A percentile compares a stretch with the other conserved stretches of the same genome.
Conservation (phyloP, 1,284 basidiomycete genomes). For the Exobasidium rhododendri region DNA sequence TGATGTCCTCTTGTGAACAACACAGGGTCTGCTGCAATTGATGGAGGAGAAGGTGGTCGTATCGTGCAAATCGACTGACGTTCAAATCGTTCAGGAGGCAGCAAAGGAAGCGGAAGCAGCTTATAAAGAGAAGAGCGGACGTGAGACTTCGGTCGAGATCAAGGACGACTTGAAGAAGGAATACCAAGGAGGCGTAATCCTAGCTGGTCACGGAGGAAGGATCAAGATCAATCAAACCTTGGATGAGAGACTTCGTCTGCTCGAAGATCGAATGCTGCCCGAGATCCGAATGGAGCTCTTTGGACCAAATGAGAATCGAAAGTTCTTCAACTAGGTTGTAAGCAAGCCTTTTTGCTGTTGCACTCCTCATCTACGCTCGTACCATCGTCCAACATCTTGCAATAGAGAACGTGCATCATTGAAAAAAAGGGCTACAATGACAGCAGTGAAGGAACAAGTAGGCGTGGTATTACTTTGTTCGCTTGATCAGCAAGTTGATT, state of each 20-base stretch:
- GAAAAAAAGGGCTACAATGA: not conserved
- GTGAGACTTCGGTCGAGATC: constrained; percentile 65
- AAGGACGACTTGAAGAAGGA: constrained; percentile 70
- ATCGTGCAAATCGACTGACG: constrained; percentile 42
- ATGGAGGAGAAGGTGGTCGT: constrained; percentile 46
- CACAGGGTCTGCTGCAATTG: constrained; percentile 45
- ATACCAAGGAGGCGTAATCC: constrained; percentile 53
- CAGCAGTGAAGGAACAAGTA: not conserved
- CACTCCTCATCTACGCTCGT: too few relatives aligned
- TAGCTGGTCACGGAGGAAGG: constrained; percentile 42
- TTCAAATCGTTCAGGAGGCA: constrained; percentile 59
- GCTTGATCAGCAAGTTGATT: not conserved
- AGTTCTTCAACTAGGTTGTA: constrained; percentile 23
- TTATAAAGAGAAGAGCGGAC: constrained; percentile 75
- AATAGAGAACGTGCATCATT: not conserved
- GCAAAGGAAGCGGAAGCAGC: constrained; percentile 64
- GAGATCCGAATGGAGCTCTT: constrained; percentile 51
- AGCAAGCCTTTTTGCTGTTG: too few relatives aligned
- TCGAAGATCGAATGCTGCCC: constrained; percentile 52
- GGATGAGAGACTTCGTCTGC: constrained; percentile 48
- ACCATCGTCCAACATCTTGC: not conserved
- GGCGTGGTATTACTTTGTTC: not conserved
- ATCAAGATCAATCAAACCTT: constrained; percentile 54
- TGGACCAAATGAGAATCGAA: constrained; percentile 51
- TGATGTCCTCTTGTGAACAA: too few relatives aligned